phyloP scores from a whole-genome alignment of 495 filamentous ascomycete species.

The Pseudotulostoma volvatum region DNA sequence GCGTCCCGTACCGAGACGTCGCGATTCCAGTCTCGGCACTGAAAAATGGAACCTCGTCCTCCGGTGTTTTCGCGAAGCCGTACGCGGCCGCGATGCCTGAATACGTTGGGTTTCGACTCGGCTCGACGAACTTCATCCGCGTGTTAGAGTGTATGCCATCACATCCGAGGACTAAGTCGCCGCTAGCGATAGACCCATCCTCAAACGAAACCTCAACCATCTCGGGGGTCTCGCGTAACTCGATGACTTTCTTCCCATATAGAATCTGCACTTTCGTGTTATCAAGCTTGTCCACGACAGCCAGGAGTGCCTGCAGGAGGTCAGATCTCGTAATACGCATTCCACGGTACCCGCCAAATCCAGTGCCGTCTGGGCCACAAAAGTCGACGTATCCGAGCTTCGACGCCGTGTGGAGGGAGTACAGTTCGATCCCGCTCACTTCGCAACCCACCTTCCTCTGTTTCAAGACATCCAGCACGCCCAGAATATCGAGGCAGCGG shows the following conservation, averaged over 20 bases:
- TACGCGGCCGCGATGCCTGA: neutral
- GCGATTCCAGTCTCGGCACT: slow-evolving; percentile 28
- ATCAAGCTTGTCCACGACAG: slow-evolving; percentile 21
- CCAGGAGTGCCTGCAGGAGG: slow-evolving; percentile 30
- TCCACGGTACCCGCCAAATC: slow-evolving; percentile 28
- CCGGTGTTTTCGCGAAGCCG: neutral
- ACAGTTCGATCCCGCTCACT: slow-evolving; percentile 37
- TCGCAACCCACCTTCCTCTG: slow-evolving; percentile 28
- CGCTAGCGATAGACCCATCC: slow-evolving; percentile 29
- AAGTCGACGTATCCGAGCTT: slow-evolving; percentile 30
- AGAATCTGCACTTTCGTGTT: slow-evolving; percentile 25
- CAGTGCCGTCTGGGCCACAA: slow-evolving; percentile 20
- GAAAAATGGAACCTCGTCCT: slow-evolving; percentile 18
- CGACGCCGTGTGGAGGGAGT: slow-evolving; percentile 33
- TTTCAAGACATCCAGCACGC: slow-evolving; percentile 30
- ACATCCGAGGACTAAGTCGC: slow-evolving; percentile 41
- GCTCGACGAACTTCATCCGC: slow-evolving; percentile 36
- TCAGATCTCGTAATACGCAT: slow-evolving; percentile 32
- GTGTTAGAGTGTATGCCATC: slow-evolving; percentile 47
- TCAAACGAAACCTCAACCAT: slow-evolving; percentile 33
- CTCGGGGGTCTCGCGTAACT: slow-evolving; percentile 17
- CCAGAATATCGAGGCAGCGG: slow-evolving; percentile 38
- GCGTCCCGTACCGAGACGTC: slow-evolving; percentile 35
- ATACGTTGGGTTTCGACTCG: slow-evolving; percentile 31
- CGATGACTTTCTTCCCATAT: slow-evolving; percentile 26